A percentile compares a stretch with the other conserved stretches of the same genome.
Conservation (phyloP, 306 rosid genomes). For the Quercus dentata region DNA sequence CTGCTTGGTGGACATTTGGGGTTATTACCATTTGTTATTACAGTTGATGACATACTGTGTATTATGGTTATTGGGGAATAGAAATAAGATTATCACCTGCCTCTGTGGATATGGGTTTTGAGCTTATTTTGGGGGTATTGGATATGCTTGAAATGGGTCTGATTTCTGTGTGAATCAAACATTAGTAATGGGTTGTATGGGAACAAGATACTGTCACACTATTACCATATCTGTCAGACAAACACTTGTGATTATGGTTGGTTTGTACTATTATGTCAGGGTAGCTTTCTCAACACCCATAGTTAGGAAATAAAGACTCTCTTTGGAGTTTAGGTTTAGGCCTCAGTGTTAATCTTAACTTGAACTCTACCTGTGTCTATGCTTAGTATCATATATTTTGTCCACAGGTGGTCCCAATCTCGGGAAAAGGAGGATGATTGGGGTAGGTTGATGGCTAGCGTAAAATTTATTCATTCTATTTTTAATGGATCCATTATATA, state of each 20-base stretch:
- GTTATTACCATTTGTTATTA: constrained; percentile 8
- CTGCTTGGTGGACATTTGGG: neutral
- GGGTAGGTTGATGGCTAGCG: too few species aligned
- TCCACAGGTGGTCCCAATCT: too few species aligned
- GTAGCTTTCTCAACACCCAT: constrained; percentile 7
- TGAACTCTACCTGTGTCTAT: too few species aligned
- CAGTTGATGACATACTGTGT: neutral
- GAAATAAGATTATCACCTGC: neutral
- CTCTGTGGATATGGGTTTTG: neutral
- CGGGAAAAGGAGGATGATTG: too few species aligned
- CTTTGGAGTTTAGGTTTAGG: constrained; percentile 14
- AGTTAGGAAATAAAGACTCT: neutral
- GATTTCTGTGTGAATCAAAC: too few species aligned
- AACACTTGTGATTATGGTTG: neutral
- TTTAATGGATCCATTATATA: too few species aligned
- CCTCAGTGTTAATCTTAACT: neutral
- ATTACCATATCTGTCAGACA: neutral
- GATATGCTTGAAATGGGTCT: neutral
- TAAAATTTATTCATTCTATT: too few species aligned
- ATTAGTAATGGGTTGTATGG: neutral
- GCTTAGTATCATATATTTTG: too few species aligned
- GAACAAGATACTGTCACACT: neutral
- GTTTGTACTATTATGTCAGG: neutral
- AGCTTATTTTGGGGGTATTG: neutral
- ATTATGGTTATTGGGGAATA: neutral